Evolutionary conservation across 352 stramenopile genomes (phyloP).

Genomic region (Paralagenidium karlingii): DNA sequence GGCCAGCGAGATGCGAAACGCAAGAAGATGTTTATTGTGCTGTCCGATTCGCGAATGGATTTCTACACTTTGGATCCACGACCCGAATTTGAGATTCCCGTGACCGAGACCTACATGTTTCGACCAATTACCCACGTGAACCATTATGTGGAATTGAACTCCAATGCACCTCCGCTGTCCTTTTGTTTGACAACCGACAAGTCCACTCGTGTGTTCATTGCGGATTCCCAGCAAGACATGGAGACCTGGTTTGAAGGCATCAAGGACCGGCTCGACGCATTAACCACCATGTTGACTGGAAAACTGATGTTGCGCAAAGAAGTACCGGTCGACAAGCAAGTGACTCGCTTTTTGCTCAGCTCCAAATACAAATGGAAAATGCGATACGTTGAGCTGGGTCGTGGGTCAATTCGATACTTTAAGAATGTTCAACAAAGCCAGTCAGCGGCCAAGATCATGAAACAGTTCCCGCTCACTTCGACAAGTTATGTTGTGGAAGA

Average conservation of each 20-base stretch:
- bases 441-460: constrained; percentile 45
- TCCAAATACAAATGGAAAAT: constrained; percentile 61
- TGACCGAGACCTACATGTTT: constrained; percentile 42
- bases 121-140: constrained; percentile 23
- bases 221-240: constrained; percentile 28
- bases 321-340: constrained; percentile 20
- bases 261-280: constrained; percentile 27
- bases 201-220: constrained; percentile 39
- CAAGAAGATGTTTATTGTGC: constrained; percentile 50
- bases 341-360: constrained; percentile 34
- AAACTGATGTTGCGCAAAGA: constrained; percentile 41
- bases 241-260: constrained; percentile 33
- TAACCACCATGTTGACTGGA: constrained; percentile 35
- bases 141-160: constrained; percentile 52
- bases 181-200: constrained; percentile 56
- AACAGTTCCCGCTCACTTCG: constrained; percentile 48
- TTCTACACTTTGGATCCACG: constrained; percentile 53
- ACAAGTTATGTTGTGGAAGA: constrained; percentile 46
- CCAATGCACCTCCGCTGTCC: constrained; percentile 32
- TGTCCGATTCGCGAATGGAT: constrained; percentile 64
- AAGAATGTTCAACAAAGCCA: constrained; percentile 16
- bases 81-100: constrained; percentile 38
- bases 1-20: constrained; percentile 28
- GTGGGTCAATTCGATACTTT: constrained; percentile 38
- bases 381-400: constrained; percentile 38